Evolutionary conservation across 2,329 filamentous ascomycete genomes (phyloP), one percentile per base, ranked within the genome.

Genomic region (Trichophaea hybrida): DNA sequence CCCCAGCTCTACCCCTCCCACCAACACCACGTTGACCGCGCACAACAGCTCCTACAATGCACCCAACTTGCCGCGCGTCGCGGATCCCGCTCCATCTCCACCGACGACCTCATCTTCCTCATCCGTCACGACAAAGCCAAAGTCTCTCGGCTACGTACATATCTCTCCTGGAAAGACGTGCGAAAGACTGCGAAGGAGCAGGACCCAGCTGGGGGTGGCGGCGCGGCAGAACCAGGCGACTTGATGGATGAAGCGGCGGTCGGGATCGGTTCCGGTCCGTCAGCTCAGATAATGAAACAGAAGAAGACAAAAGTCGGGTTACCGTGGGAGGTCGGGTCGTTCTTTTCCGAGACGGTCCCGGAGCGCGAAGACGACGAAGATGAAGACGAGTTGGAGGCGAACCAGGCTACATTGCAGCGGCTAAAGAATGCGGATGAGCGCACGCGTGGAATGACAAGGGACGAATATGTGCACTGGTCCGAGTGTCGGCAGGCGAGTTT

Each of bases 391-490:
- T 91, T 97, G 68, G 93, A 98, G 73, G 94, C 97, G 83, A 98
- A 97, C 71, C 86, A 86, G 70, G 94, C 95, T 50, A 98, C 93
- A 0, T 80, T 98, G 4, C 88, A 94, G 71, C 85, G 93, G 1
- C 81, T 98, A 17, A 90, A 90, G 69, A 94, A 94, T 68, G 93
- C 93, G 38, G 93, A 98, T 72, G 93, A 97, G 74, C 86, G 93
- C 65, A 98, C 93, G 46, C 95, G 94, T 73, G 84, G 86, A 70
- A 98, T 98, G 93, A 96, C 91, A 2, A 83, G 82, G 59, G 93
- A 98, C 72, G 93, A 98, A 73, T 98, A 98, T 72, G 89, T 98
- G n/a, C 96, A 95, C 60, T 98, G 91, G 87, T 95, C 88, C 49
- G 93, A 98, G 74, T 98, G 94, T 70, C 86, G 93, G 0, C 93